Conservation (phyloP, 495 filamentous ascomycete genomes). For the Antarctomyces pellizariae region DNA sequence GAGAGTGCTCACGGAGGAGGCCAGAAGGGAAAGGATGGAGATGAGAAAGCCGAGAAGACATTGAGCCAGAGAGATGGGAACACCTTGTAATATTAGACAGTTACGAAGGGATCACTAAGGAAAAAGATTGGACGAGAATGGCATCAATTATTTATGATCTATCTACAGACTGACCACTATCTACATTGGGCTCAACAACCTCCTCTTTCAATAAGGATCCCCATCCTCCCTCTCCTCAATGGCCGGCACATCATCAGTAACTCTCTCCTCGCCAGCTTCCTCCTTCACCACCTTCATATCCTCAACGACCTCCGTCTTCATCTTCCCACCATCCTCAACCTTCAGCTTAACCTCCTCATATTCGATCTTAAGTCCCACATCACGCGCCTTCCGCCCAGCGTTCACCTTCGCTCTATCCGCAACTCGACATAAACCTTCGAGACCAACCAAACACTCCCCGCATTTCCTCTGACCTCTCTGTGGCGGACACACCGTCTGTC, state of each 20-base stretch:
- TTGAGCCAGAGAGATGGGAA: too few relatives aligned
- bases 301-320: conserved; percentile 10
- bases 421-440: conserved; percentile 50
- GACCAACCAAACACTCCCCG: conserved; percentile 58
- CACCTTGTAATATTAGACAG: too few relatives aligned
- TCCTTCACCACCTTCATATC: conserved; percentile 8
- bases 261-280: conserved; percentile 10
- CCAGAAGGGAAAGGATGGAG: too few relatives aligned
- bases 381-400: conserved; percentile 20
- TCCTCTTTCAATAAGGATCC: too few relatives aligned
- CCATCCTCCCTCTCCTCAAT: conserved; percentile 14
- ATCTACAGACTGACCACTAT: too few relatives aligned
- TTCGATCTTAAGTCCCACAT: conserved; percentile 7
- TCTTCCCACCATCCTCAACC: conserved; percentile 9
- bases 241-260: conserved; percentile 10
- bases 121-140: too few relatives aligned
- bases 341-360: conserved; percentile 13
- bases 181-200: too few relatives aligned
- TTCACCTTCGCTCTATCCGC: conserved; percentile 33
- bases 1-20: too few relatives aligned
- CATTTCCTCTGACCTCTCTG: conserved; percentile 59
- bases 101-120: too few relatives aligned
- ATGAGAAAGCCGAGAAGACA: too few relatives aligned
- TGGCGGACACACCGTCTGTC: conserved; percentile 66
- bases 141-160: too few relatives aligned